Evolutionary conservation across 2,329 filamentous ascomycete genomes (phyloP).

Genomic region (Arthroderma sp.): DNA sequence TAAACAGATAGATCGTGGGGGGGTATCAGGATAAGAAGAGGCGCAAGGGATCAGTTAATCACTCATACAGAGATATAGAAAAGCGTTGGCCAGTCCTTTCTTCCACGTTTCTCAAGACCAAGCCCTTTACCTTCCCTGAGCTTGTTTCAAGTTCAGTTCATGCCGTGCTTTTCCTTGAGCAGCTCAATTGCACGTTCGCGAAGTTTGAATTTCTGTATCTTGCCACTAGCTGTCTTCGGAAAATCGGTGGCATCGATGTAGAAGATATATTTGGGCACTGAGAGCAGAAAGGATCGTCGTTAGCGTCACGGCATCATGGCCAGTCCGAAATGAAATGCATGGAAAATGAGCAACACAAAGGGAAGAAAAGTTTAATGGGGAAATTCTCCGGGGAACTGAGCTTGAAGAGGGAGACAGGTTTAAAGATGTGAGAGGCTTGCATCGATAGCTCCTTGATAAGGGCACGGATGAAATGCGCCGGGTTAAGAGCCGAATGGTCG

Average conservation of each 20-base stretch:
- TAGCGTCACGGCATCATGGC: background rate
- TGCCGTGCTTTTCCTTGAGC: slow-evolving; percentile 27
- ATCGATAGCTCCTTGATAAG: background rate
- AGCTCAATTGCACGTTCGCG: slow-evolving; percentile 50
- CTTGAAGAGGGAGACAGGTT: background rate
- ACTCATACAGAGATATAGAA: background rate
- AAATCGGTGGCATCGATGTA: slow-evolving; percentile 58
- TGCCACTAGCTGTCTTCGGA: slow-evolving; percentile 90
- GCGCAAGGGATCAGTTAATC: background rate
- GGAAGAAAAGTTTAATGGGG: background rate
- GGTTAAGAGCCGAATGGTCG: background rate
- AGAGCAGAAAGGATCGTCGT: slow-evolving; percentile 1
- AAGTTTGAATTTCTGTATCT: slow-evolving; percentile 90
- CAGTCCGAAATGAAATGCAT: background rate
- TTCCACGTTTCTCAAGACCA: background rate
- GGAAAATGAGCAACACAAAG: background rate
- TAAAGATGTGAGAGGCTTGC: too few relatives aligned
- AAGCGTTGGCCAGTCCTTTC: background rate
- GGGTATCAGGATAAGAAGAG: background rate
- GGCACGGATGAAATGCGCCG: background rate
- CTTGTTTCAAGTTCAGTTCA: background rate
- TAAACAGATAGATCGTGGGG: background rate
- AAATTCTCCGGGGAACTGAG: slow-evolving; percentile 1
- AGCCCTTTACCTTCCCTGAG: background rate
- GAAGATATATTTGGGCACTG: slow-evolving; percentile 78